Conservation (phyloP, 1,139 yeast genomes). For the Hyphopichia pseudoburtonii region DNA sequence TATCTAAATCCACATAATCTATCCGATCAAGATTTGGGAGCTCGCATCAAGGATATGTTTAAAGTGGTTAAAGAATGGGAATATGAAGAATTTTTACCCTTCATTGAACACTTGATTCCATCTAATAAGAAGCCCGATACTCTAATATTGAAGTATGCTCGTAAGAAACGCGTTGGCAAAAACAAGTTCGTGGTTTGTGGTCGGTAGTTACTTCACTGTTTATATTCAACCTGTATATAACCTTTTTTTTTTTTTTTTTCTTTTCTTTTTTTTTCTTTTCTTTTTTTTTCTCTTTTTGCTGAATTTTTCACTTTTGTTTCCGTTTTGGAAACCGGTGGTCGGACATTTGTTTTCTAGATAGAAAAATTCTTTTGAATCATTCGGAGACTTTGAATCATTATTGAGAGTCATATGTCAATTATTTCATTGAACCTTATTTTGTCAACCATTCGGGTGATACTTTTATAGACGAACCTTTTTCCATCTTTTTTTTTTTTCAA, state of each 20-base stretch:
- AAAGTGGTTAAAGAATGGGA: conserved; percentile 66
- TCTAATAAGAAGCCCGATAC: conserved; percentile 63
- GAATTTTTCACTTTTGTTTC: too few species aligned
- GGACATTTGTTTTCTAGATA: too few species aligned
- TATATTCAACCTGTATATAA: neutral
- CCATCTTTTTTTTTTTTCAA: too few species aligned
- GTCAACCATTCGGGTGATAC: neutral
- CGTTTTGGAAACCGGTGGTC: conserved; percentile 2
- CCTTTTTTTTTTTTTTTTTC: too few species aligned
- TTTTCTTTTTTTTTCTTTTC: too few species aligned
- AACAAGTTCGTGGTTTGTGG: conserved; percentile 25
- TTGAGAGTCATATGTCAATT: too few species aligned
- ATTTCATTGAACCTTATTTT: too few species aligned
- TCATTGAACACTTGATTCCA: conserved; percentile 55
- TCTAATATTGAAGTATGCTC: conserved; percentile 74
- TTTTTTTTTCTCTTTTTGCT: too few species aligned
- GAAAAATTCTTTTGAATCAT: conserved; percentile 1
- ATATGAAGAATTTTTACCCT: conserved; percentile 70
- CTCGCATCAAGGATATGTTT: conserved; percentile 64
- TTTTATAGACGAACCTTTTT: neutral
- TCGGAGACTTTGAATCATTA: too few species aligned
- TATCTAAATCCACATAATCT: conserved; percentile 51
- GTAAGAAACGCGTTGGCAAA: conserved; percentile 59
- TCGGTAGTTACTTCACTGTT: conserved; percentile 12
- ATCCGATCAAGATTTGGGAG: conserved; percentile 46